Conservation (phyloP, 2,329 filamentous ascomycete species). For the Aspergillus quadricinctus region DNA sequence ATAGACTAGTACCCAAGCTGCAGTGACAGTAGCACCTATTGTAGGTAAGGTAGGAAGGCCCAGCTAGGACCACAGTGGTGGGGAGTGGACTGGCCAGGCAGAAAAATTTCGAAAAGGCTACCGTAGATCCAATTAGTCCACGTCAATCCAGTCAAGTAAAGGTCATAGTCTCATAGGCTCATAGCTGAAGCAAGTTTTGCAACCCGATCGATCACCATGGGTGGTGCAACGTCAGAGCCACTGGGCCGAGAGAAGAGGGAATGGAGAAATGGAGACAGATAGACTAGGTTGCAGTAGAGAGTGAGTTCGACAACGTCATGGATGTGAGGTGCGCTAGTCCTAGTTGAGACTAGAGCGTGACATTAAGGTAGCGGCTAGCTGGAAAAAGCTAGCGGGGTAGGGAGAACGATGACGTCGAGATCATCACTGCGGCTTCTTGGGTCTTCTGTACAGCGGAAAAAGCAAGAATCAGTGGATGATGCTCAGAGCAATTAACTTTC, state of each 20-base stretch:
- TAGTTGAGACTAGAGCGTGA: conserved; percentile 11
- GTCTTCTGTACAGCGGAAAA: background rate
- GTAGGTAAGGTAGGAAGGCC: background rate
- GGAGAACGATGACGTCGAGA: conserved; percentile 34
- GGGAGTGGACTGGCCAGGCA: conserved; percentile 7
- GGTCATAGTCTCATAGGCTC: background rate
- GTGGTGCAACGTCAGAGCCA: conserved; percentile 27
- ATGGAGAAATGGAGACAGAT: background rate
- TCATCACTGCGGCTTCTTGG: conserved; percentile 4
- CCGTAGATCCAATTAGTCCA: conserved; percentile 11
- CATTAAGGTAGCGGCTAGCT: conserved; percentile 18
- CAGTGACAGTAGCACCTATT: background rate
- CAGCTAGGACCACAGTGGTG: background rate
- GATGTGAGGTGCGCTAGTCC: conserved; percentile 15
- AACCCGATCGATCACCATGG: conserved; percentile 6
- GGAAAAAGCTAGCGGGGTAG: conserved; percentile 16
- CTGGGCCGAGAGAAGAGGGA: background rate
- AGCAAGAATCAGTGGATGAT: background rate
- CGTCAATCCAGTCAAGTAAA: conserved; percentile 14
- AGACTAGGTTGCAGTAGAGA: conserved; percentile 1
- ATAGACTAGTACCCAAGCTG: background rate
- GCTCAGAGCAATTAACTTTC: background rate
- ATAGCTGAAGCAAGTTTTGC: conserved; percentile 3
- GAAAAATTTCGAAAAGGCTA: conserved; percentile 13
- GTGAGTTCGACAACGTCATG: conserved; percentile 28